phyloP scores from a whole-genome alignment of 331 rosid genomes.

The Malus hybrid region DNA sequence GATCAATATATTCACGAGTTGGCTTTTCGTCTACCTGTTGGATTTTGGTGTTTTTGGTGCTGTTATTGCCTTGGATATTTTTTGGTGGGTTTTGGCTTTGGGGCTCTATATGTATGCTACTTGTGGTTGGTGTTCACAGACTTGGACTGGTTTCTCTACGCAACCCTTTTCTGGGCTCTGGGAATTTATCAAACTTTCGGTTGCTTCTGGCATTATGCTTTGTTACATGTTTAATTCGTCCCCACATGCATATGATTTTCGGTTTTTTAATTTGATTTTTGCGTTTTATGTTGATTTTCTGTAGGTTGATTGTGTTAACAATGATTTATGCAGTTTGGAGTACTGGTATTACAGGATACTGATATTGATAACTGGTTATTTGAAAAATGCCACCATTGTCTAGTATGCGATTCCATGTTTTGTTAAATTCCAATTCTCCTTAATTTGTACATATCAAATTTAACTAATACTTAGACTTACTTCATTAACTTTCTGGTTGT shows the following conservation, averaged over 20 bases:
- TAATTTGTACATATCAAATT: background rate
- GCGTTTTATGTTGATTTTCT: background rate
- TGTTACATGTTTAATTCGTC: background rate
- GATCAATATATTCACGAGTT: slow-evolving; percentile 29
- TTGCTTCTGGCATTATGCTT: slow-evolving; percentile 69
- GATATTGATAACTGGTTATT: slow-evolving; percentile 18
- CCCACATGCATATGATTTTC: too few relatives aligned
- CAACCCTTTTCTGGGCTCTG: slow-evolving; percentile 67
- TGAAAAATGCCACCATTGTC: slow-evolving; percentile 18
- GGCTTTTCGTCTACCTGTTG: slow-evolving; percentile 43
- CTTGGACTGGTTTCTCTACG: slow-evolving; percentile 61
- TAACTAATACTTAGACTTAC: too few relatives aligned
- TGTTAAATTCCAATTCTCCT: background rate
- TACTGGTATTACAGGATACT: slow-evolving; percentile 32
- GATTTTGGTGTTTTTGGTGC: slow-evolving; percentile 64
- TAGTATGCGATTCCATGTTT: slow-evolving; percentile 6
- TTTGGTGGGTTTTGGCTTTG: slow-evolving; percentile 75
- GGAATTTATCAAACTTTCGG: slow-evolving; percentile 59
- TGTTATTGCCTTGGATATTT: slow-evolving; percentile 51
- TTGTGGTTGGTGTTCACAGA: slow-evolving; percentile 58
- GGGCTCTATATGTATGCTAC: slow-evolving; percentile 35
- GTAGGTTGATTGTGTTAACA: background rate
- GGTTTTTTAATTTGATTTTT: too few relatives aligned
- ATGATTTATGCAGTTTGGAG: slow-evolving; percentile 23
- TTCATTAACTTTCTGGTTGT: too few relatives aligned